These are phyloP conservation scores for Daldinia childiae DNA, from an alignment of 495 filamentous ascomycete species.

Conservation along the genomic window DNA sequence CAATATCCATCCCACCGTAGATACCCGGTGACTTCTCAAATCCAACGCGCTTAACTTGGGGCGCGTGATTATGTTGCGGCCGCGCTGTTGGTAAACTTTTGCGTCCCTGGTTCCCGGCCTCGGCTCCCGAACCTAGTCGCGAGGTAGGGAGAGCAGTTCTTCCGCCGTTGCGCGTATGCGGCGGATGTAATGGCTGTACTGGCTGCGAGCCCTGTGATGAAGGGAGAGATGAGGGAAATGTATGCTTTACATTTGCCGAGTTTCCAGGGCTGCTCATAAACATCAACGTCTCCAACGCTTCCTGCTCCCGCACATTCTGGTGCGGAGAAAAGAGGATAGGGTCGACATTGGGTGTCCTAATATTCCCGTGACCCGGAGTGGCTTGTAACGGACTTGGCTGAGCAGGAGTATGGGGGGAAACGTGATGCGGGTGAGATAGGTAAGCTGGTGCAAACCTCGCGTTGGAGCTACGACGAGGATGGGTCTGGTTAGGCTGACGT, in stretches of 20 bases:
- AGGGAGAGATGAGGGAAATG: conserved; percentile 50
- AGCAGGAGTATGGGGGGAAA: conserved; percentile 50
- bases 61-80: conserved; percentile 47
- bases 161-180: conserved; percentile 32
- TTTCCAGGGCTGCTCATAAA: conserved; percentile 90
- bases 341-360: conserved; percentile 69
- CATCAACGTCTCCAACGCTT: conserved; percentile 85
- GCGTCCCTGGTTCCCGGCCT: conserved; percentile 45
- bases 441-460: conserved; percentile 51
- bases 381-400: conserved; percentile 52
- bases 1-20: conserved; percentile 54
- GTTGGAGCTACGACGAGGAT: conserved; percentile 52
- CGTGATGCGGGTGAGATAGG: conserved; percentile 51
- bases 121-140: conserved; percentile 34
- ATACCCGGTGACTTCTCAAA: conserved; percentile 56
- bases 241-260: conserved; percentile 66
- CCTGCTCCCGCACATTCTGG: conserved; percentile 72
- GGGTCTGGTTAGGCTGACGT: conserved; percentile 44
- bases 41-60: conserved; percentile 55
- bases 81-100: conserved; percentile 58
- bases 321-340: conserved; percentile 63
- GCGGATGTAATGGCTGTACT: conserved; percentile 29
- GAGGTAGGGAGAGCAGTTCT: conserved; percentile 56
- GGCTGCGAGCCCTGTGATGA: conserved; percentile 45
- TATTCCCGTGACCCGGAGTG: conserved; percentile 38